Conservation (phyloP, 768 basidiomycete genomes). For the Suillus luteus region DNA sequence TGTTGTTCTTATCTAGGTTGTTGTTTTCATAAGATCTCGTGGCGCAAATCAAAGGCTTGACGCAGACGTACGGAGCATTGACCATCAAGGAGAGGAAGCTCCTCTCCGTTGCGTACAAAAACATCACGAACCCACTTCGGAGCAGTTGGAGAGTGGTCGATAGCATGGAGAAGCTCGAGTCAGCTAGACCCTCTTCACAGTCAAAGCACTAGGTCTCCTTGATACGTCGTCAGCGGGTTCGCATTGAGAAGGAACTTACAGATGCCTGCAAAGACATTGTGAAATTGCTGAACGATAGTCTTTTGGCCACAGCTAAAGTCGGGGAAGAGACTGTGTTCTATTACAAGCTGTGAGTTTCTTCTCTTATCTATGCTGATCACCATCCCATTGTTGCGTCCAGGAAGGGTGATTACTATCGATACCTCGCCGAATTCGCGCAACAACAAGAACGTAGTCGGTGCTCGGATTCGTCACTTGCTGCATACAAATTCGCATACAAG, state of each 20-base stretch:
- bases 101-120: constrained; percentile 89
- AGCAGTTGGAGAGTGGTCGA: constrained; percentile 85
- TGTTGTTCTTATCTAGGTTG: constrained; percentile 5
- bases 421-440: constrained; percentile 83
- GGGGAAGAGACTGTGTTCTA: constrained; percentile 91
- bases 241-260: constrained; percentile 76
- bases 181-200: constrained; percentile 33
- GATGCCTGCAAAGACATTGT: constrained; percentile 82
- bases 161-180: constrained; percentile 66
- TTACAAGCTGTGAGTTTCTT: constrained; percentile 70
- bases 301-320: constrained; percentile 62
- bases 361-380: constrained; percentile 15
- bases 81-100: constrained; percentile 87
- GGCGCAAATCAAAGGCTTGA: constrained; percentile 74
- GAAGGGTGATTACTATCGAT: constrained; percentile 91
- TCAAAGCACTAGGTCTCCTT: constrained; percentile 54
- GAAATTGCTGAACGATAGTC: constrained; percentile 58
- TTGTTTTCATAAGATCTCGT: constrained; percentile 60
- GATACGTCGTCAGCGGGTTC: constrained; percentile 70
- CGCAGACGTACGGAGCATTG: constrained; percentile 66
- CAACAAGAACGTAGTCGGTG: constrained; percentile 67
- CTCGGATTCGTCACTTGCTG: constrained; percentile 76
- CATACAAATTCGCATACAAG: constrained; percentile 85
- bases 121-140: constrained; percentile 79
- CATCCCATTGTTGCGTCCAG: constrained; percentile 36